These are phyloP conservation scores for Geoglossum cookeanum DNA, from an alignment of 2,329 filamentous ascomycete genomes.

Conservation along the genomic window DNA sequence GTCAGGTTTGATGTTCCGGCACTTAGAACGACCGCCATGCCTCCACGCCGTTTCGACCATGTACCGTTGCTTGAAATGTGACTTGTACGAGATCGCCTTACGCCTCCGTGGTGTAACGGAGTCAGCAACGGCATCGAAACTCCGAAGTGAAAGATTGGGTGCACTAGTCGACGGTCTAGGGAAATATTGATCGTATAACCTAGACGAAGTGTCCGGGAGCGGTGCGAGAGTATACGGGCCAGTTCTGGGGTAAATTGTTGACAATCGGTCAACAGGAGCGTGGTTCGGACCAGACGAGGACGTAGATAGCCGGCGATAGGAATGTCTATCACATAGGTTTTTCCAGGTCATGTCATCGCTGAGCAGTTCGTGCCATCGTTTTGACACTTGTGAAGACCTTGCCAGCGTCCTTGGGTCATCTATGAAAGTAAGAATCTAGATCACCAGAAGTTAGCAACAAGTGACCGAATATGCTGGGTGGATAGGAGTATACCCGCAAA, in stretches of 20 bases:
- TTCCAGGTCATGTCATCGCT: conserved; percentile 98
- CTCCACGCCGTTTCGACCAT: conserved; percentile 95
- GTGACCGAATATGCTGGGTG: neutral
- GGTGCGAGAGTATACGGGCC: neutral
- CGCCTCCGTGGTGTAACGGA: conserved; percentile 22
- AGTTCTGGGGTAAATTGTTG: neutral
- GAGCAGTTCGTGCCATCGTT: conserved; percentile 78
- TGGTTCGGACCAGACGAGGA: neutral
- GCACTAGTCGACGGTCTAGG: conserved; percentile 25
- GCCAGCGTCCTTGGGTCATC: conserved; percentile 91
- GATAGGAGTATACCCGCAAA: conserved; percentile 44
- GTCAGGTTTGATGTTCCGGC: conserved; percentile 82
- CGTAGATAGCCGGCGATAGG: conserved; percentile 46
- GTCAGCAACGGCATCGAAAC: conserved; percentile 32
- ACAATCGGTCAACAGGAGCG: neutral
- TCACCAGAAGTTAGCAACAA: neutral
- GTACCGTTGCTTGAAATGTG: conserved; percentile 94
- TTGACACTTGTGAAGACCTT: conserved; percentile 87
- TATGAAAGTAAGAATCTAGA: conserved; percentile 80
- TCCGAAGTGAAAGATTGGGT: conserved; percentile 32
- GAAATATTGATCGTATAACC: neutral
- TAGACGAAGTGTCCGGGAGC: neutral
- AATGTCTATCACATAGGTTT: conserved; percentile 87
- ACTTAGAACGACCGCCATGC: conserved; percentile 67
- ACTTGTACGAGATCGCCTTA: conserved; percentile 70